phyloP scores from a whole-genome alignment of 2,329 filamentous ascomycete species.

The Aspergillus intermedius region DNA sequence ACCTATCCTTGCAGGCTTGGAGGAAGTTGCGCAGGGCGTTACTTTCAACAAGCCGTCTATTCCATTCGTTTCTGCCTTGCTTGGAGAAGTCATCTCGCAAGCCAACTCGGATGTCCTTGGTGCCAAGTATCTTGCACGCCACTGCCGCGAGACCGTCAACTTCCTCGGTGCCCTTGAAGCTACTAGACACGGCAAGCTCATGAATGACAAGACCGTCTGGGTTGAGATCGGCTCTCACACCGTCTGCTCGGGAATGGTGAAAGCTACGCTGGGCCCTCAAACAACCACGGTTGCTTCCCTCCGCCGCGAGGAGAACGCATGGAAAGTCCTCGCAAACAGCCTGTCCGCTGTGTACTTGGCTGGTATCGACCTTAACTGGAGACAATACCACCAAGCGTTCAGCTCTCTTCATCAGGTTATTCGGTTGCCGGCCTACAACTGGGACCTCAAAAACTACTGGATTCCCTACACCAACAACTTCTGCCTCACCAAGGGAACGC shows the following conservation, averaged over 20 bases:
- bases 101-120: slow-evolving; percentile 25
- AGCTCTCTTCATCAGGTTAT: slow-evolving; percentile 24
- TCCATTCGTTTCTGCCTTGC: slow-evolving; percentile 42
- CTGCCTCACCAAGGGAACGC: slow-evolving; percentile 28
- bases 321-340: slow-evolving; percentile 35
- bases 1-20: slow-evolving; percentile 39
- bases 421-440: slow-evolving; percentile 32
- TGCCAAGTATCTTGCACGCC: slow-evolving; percentile 35
- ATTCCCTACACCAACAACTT: slow-evolving; percentile 33
- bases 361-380: slow-evolving; percentile 36
- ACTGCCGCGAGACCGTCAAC: slow-evolving; percentile 42
- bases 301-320: slow-evolving; percentile 37
- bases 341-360: slow-evolving; percentile 31
- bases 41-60: slow-evolving; percentile 34
- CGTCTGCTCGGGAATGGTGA: slow-evolving; percentile 41
- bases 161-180: slow-evolving; percentile 39
- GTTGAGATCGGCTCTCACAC: slow-evolving; percentile 55
- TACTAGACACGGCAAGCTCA: slow-evolving; percentile 36
- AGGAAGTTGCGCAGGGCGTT: slow-evolving; percentile 30
- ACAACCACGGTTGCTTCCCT: slow-evolving; percentile 44
- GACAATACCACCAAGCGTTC: slow-evolving; percentile 40
- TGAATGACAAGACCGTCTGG: slow-evolving; percentile 65
- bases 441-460: slow-evolving; percentile 37
- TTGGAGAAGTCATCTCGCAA: slow-evolving; percentile 38
- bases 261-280: slow-evolving; percentile 53